phyloP scores from a whole-genome alignment of 139 green algal species.

The Haematococcus sp. region DNA sequence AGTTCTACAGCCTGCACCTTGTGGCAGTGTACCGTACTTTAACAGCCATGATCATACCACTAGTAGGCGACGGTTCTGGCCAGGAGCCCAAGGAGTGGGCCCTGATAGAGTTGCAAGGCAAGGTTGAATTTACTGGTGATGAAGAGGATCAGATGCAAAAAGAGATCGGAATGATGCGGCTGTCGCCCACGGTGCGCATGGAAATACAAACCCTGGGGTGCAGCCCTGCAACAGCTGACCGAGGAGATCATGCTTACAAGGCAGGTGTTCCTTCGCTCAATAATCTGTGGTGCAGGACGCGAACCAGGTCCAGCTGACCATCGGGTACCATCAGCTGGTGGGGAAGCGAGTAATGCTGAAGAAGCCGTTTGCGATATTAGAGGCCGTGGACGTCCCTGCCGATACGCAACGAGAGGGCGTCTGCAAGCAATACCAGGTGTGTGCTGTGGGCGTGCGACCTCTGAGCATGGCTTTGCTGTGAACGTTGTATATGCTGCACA shows the following conservation, averaged over 20 bases:
- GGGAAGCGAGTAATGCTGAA: conserved; percentile 74
- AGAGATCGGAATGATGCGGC: conserved; percentile 3
- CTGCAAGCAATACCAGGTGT: conserved; percentile 8
- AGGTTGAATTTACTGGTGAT: background rate
- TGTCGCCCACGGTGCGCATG: background rate
- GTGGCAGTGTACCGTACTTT: too few species aligned
- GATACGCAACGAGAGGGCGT: background rate
- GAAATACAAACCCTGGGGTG: too few species aligned
- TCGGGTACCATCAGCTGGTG: conserved; percentile 84
- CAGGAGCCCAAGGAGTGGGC: conserved; percentile 2
- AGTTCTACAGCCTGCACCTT: too few species aligned
- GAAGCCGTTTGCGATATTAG: conserved; percentile 77
- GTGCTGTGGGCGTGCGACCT: too few species aligned
- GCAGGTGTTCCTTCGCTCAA: too few species aligned
- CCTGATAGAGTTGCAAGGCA: conserved; percentile 3
- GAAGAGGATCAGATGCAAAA: background rate
- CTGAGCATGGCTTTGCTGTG: too few species aligned
- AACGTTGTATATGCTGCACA: too few species aligned
- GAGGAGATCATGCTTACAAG: too few species aligned
- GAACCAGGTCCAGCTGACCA: conserved; percentile 50
- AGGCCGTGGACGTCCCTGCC: conserved; percentile 16
- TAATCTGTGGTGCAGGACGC: too few species aligned
- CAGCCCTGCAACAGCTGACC: too few species aligned
- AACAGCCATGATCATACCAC: too few species aligned
- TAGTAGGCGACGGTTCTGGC: background rate